Evolutionary conservation across 148 eudicot species (phyloP), one percentile per base, ranked within the genome.

Genomic region (Camellia lanceoleosa): DNA sequence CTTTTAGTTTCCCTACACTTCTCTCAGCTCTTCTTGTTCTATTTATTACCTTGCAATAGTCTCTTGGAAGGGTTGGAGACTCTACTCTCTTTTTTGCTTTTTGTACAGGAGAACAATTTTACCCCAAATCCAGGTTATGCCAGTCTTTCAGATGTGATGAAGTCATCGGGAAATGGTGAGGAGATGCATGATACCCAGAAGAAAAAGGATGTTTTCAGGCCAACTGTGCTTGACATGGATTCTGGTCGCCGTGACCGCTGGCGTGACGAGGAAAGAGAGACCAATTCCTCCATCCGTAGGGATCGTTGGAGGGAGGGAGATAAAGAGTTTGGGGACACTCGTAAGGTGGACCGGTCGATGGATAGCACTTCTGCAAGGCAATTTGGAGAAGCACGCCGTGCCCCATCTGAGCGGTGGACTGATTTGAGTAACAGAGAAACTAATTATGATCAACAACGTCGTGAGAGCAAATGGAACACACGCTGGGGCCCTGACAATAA

Each of bases 241-340:
- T 81, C 94, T 14, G 88, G 88, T 78, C 92, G 94, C 19, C 94
- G 95, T 68, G 99, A 94, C 9, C 91, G 88, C 70, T 96, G 99
- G 99, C 99, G 91, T 76, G 99, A 96, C 73, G 99, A 96, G 85
- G 99, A 94, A 86, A 89, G 99, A 87, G 98, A 94, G 59, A 90
- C 98, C 43, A 94, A 91, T 84, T 80, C 87, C 61, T 85, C 92
- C 55, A 79, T 82, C 56, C 95, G 95, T 46, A 89, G 67, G 79
- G 98, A 94, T 80, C 95, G 92, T 54, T 91, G 97, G 99, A 91
- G 94, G 88, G 83, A 81, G 59, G 92, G 92, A 23, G 97, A 92
- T 49, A 93, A 88, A 74, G 97, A 94, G 81, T 51, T 79, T 73
- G 84, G 85, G 78, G 97, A 89, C 44, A 81, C 49, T 80, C 91